phyloP scores from a whole-genome alignment of 371 early-diverging fungal species.

The Apophysomyces variabilis region DNA sequence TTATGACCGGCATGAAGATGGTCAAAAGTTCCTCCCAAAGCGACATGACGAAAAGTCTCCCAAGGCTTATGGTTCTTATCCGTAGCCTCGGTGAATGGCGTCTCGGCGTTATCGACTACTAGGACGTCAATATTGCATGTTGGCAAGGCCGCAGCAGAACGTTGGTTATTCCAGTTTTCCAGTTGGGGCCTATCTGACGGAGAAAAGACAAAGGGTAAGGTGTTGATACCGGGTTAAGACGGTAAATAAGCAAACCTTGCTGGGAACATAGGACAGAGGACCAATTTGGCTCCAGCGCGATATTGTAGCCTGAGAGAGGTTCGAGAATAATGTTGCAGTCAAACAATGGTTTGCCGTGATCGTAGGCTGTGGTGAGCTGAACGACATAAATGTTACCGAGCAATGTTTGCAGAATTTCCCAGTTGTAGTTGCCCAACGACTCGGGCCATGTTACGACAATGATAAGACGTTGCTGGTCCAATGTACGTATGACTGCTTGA shows the following conservation, averaged over 20 bases:
- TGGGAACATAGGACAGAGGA: conserved; percentile 18
- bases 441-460: conserved; percentile 5
- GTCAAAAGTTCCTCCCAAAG: conserved; percentile 97
- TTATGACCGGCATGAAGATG: conserved; percentile 96
- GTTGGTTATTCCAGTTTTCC: conserved; percentile 18
- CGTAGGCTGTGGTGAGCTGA: conserved; percentile 33
- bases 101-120: too few species aligned
- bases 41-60: conserved; percentile 57
- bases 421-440: conserved; percentile 21
- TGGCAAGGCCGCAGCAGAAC: conserved; percentile 5
- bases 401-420: conserved; percentile 40
- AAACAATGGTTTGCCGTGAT: conserved; percentile 33
- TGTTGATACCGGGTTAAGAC: not conserved
- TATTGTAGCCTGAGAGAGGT: conserved; percentile 35
- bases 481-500: not conserved
- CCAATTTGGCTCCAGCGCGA: conserved; percentile 26
- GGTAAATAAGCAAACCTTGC: conserved; percentile 19
- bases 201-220: not conserved
- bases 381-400: conserved; percentile 38
- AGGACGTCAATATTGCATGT: conserved; percentile 1
- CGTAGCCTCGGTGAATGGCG: too few species aligned
- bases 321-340: conserved; percentile 42
- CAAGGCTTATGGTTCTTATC: not conserved
- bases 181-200: conserved; percentile 10
- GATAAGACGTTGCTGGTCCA: not conserved